These are phyloP conservation scores for Gentiana straminea DNA, from an alignment of 257 asterid species.

Conservation along the genomic window DNA sequence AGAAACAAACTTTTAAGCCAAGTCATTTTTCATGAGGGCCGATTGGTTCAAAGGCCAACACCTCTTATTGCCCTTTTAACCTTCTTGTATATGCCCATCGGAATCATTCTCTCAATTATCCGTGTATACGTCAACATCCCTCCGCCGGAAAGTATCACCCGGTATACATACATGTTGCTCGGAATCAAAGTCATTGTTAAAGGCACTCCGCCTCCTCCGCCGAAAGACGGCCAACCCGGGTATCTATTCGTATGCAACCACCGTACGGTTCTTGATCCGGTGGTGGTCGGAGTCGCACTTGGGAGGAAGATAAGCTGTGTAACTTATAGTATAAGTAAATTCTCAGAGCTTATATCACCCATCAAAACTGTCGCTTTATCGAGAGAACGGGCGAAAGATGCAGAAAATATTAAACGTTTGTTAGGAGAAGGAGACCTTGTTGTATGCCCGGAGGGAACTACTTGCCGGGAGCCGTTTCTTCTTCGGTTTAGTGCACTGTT, in stretches of 20 bases:
- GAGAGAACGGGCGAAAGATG: conserved; percentile 72
- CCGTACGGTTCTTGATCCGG: conserved; percentile 77
- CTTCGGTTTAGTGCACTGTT: conserved; percentile 76
- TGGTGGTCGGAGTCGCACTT: conserved; percentile 68
- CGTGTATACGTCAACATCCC: conserved; percentile 60
- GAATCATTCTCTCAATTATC: conserved; percentile 41
- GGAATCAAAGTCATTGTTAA: conserved; percentile 68
- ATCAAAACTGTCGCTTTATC: conserved; percentile 80
- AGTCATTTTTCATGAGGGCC: conserved; percentile 84
- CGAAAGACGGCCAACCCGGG: conserved; percentile 44
- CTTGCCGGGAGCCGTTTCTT: conserved; percentile 74
- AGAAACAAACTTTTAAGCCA: conserved; percentile 58
- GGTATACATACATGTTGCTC: conserved; percentile 46
- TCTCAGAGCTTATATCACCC: conserved; percentile 72
- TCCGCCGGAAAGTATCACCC: conserved; percentile 48
- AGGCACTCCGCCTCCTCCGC: conserved; percentile 87
- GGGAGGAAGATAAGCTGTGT: conserved; percentile 85
- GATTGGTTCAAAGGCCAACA: conserved; percentile 73
- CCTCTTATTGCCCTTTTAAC: conserved; percentile 55
- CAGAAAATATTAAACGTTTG: conserved; percentile 46
- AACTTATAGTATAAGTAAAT: conserved; percentile 71
- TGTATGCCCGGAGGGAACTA: conserved; percentile 84
- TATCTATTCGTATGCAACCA: conserved; percentile 84
- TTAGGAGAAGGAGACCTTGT: conserved; percentile 74
- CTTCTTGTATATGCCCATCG: conserved; percentile 75